Conservation (phyloP, 2,329 filamentous ascomycete species). For the Alternaria panax region DNA sequence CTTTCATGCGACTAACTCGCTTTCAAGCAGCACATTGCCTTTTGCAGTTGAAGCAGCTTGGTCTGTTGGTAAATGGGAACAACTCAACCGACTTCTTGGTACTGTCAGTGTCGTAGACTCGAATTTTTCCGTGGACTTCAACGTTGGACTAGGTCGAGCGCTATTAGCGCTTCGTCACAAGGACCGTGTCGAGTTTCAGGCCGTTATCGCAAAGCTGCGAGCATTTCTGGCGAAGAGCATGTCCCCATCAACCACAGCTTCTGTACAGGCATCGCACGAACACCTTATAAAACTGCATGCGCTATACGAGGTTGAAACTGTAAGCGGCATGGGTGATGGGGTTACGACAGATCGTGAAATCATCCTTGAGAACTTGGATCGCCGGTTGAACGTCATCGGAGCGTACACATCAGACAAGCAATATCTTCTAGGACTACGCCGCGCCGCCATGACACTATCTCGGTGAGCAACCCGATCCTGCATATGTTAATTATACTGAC, state of each 20-base stretch:
- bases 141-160: slow-evolving; percentile 77
- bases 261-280: slow-evolving; percentile 83
- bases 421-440: slow-evolving; percentile 83
- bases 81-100: slow-evolving; percentile 68
- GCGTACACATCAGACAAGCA: slow-evolving; percentile 93
- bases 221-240: slow-evolving; percentile 75
- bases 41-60: slow-evolving; percentile 92
- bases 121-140: slow-evolving; percentile 70
- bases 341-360: slow-evolving; percentile 43
- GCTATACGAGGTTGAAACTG: slow-evolving; percentile 83
- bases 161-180: slow-evolving; percentile 66
- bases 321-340: slow-evolving; percentile 59
- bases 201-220: slow-evolving; percentile 69
- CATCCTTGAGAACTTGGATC: slow-evolving; percentile 66
- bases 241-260: slow-evolving; percentile 78
- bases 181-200: slow-evolving; percentile 60
- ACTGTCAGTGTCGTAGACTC: slow-evolving; percentile 53
- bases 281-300: slow-evolving; percentile 86
- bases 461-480: slow-evolving; percentile 56
- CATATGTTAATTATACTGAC: slow-evolving; percentile 16
- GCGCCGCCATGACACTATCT: slow-evolving; percentile 85
- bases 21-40: slow-evolving; percentile 66
- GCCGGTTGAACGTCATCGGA: slow-evolving; percentile 86
- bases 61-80: slow-evolving; percentile 83
- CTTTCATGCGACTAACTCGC: slow-evolving; percentile 60